A percentile compares a stretch with the other conserved stretches of the same genome.
Conservation (phyloP, 2,329 filamentous ascomycete genomes). For the Aureobasidium sp. region DNA sequence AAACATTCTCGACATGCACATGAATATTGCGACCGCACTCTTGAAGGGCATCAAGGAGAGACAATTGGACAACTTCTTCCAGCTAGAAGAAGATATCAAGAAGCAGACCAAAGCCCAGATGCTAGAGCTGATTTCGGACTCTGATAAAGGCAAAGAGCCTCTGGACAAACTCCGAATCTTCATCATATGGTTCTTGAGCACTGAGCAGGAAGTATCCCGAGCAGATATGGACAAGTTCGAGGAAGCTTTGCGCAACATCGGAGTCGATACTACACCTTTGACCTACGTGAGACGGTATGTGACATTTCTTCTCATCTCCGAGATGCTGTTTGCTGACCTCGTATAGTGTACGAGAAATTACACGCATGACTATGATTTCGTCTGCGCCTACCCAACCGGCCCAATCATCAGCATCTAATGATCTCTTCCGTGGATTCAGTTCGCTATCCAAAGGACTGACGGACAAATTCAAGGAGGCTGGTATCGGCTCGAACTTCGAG, state of each 20-base stretch:
- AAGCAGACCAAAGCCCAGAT: slow-evolving; percentile 88
- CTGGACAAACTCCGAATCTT: slow-evolving; percentile 88
- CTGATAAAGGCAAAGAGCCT: slow-evolving; percentile 72
- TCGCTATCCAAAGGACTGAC: slow-evolving; percentile 86
- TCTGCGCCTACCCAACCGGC: slow-evolving; percentile 62
- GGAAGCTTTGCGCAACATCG: slow-evolving; percentile 67
- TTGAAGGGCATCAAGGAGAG: slow-evolving; percentile 83
- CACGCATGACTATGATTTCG: slow-evolving; percentile 96
- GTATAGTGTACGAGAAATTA: slow-evolving; percentile 74
- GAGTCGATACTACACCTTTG: slow-evolving; percentile 67
- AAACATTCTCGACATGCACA: slow-evolving; percentile 92
- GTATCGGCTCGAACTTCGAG: slow-evolving; percentile 80
- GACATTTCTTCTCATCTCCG: not conserved
- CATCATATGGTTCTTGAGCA: slow-evolving; percentile 94
- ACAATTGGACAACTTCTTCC: slow-evolving; percentile 92
- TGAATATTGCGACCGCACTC: slow-evolving; percentile 86
- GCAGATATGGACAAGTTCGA: slow-evolving; percentile 80
- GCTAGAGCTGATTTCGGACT: slow-evolving; percentile 73
- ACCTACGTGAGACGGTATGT: slow-evolving; percentile 77
- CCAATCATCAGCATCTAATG: slow-evolving; percentile 56
- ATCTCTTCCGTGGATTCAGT: slow-evolving; percentile 89
- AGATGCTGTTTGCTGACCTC: not conserved
- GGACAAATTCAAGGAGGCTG: slow-evolving; percentile 86
- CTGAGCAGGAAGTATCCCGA: slow-evolving; percentile 76
- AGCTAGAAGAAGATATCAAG: slow-evolving; percentile 84